Base-by-base conservation (phyloP, 2,329 filamentous ascomycete genomes). In the Fusarium falciforme region DNA sequence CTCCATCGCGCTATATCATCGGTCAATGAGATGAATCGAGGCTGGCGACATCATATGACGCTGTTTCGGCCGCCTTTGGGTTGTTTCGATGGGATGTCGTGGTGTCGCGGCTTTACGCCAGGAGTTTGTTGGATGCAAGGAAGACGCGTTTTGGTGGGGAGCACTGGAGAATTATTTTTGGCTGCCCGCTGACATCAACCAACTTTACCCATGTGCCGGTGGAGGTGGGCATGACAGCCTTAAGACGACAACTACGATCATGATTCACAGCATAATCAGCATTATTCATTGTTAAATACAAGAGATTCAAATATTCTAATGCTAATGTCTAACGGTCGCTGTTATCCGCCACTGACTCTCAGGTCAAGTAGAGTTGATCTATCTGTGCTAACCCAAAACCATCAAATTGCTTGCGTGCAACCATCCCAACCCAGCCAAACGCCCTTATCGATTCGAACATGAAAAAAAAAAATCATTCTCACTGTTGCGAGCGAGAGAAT, bases 1-100 rank as follows among this genome's bases (percentile, higher is more conserved):
- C 62, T 79, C 78, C 79, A 82, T 82, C 60, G 72, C 67, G 47
- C 6, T 52, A 49, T 69, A 71, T 70, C 62, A 72, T 67, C 59
- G 52, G 61, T 52, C 55, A 65, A 58, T 49, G 49, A 25, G 60
- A 59, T 52, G 36, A 61, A 36, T 27, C n/a, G 9, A 55, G 29
- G 22, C 9, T 44, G 36, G n/a, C 17, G 22, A 61, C 64, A 74
- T 76, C 57, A 78, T 74, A 78, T 78, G 70, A 67, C 66, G 67
- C 64, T 66, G 49, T 22, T 61, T 27, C 55, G 22, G 57, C 52
- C 25, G 47, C 58, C 61, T 55, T 54, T 62, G 59, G 60, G 55
- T 47, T 54, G 35, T 61, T 59, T 57, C 42, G 47, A 60, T 31
- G 42, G 36, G n/a, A 20, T 31, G 63, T 58, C 47, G 62, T 42